These are phyloP conservation scores for Ganoderma multipileum DNA, from an alignment of 1,284 basidiomycete species.

Conservation along the genomic window DNA sequence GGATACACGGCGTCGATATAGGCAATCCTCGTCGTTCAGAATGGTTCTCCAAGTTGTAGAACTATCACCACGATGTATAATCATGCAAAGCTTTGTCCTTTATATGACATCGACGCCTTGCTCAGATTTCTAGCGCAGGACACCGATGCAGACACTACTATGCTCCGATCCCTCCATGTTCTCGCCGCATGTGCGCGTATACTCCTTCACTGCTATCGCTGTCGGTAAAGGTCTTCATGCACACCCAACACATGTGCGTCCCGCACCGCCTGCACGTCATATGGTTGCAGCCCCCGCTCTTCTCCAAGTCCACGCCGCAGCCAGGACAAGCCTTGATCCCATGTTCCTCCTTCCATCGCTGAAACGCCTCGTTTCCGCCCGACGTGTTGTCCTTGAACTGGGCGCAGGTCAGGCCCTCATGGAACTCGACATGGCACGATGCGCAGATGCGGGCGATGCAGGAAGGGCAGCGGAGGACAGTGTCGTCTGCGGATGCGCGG, in stretches of 20 bases:
- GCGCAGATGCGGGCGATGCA: constrained; percentile 39
- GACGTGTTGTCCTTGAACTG: constrained; percentile 33
- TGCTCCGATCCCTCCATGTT: constrained; percentile 23
- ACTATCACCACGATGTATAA: neutral
- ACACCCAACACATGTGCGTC: constrained; percentile 33
- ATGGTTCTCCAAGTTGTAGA: neutral
- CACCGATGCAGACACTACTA: neutral
- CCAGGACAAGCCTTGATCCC: constrained; percentile 44
- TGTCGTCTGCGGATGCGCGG: constrained; percentile 32
- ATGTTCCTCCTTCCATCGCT: constrained; percentile 39
- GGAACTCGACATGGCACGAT: constrained; percentile 39
- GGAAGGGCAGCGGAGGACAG: constrained; percentile 36
- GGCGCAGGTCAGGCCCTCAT: constrained; percentile 41
- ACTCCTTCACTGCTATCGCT: constrained; percentile 26
- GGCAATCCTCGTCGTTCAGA: neutral
- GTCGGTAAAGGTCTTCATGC: constrained; percentile 29
- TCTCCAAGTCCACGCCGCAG: constrained; percentile 43
- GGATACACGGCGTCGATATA: neutral
- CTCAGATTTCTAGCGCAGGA: neutral
- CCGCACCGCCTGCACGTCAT: constrained; percentile 30
- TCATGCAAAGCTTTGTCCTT: neutral
- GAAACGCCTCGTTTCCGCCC: constrained; percentile 35
- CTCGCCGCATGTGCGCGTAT: constrained; percentile 29
- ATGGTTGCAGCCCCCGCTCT: constrained; percentile 37
- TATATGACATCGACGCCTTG: neutral